These are phyloP conservation scores for Arthrobotrys conoides DNA, from an alignment of 2,329 filamentous ascomycete genomes.

Conservation along the genomic window DNA sequence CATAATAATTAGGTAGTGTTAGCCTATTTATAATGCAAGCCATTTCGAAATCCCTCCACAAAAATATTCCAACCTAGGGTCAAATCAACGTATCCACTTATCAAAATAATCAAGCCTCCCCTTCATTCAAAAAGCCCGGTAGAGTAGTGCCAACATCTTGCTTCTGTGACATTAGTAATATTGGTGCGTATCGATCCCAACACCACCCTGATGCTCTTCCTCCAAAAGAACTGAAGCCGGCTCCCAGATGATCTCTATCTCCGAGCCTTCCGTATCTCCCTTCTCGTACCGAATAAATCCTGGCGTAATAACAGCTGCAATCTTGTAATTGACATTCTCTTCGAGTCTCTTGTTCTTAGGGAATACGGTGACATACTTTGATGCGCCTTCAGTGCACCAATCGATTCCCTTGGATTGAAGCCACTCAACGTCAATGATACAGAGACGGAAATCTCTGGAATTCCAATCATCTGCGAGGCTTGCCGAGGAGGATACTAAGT, in stretches of 20 bases:
- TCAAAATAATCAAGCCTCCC: too few relatives aligned
- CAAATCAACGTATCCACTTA: too few relatives aligned
- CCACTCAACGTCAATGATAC: constrained; percentile 34
- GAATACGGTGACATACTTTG: constrained; percentile 17
- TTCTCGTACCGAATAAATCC: constrained; percentile 51
- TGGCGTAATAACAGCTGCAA: constrained; percentile 31
- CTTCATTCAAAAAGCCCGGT: too few relatives aligned
- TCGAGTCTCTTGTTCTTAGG: not conserved
- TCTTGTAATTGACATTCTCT: not conserved
- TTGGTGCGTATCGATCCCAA: not conserved
- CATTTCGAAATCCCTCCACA: too few relatives aligned
- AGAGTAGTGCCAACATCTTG: too few relatives aligned
- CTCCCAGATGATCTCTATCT: constrained; percentile 37
- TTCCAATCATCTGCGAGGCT: constrained; percentile 42
- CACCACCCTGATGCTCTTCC: not conserved
- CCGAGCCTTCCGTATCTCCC: not conserved
- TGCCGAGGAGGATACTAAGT: constrained; percentile 10
- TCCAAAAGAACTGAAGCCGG: constrained; percentile 24
- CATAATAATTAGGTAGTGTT: too few relatives aligned
- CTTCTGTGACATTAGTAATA: too few relatives aligned
- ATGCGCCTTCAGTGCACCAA: constrained; percentile 10
- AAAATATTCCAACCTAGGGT: too few relatives aligned
- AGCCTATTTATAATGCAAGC: too few relatives aligned
- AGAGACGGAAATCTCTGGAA: constrained; percentile 14
- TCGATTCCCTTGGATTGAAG: not conserved